Conservation (phyloP, 164 flowering plant genomes). For the Pachysandra terminalis region DNA sequence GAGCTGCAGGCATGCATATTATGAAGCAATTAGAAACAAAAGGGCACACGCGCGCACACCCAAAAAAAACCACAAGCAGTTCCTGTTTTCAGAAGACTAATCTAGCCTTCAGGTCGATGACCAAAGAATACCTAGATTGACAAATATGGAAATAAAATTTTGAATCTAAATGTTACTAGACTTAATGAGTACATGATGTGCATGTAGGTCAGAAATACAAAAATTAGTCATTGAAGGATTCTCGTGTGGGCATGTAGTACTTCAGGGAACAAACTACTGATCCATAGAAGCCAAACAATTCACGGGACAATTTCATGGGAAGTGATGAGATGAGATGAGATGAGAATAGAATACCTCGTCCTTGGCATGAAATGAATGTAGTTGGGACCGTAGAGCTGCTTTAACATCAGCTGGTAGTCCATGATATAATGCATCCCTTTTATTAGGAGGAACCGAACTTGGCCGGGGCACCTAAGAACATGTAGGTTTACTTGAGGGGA, state of each 20-base stretch:
- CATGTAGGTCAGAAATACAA: background rate
- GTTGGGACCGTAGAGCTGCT: constrained; percentile 46
- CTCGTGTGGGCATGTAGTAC: background rate
- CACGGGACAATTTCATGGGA: background rate
- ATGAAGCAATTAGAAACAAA: background rate
- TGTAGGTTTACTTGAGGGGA: background rate
- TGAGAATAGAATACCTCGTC: constrained; percentile 41
- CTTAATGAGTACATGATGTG: background rate
- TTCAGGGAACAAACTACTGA: background rate
- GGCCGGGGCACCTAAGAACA: constrained; percentile 61
- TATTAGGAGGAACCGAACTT: constrained; percentile 56
- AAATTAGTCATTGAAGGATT: background rate
- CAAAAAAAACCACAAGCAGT: too few species aligned
- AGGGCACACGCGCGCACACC: too few species aligned
- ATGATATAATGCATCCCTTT: constrained; percentile 59
- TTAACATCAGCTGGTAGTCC: constrained; percentile 61
- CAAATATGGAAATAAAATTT: background rate
- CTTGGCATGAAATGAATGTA: constrained; percentile 32
- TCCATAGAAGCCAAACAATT: background rate
- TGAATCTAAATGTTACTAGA: background rate
- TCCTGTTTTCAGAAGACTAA: background rate
- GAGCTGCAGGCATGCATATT: constrained; percentile 33
- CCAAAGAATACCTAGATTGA: background rate
- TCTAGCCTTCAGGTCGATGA: background rate
- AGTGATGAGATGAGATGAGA: background rate